Conservation (phyloP, 305 asterid species). For the Solanum hybrid region DNA sequence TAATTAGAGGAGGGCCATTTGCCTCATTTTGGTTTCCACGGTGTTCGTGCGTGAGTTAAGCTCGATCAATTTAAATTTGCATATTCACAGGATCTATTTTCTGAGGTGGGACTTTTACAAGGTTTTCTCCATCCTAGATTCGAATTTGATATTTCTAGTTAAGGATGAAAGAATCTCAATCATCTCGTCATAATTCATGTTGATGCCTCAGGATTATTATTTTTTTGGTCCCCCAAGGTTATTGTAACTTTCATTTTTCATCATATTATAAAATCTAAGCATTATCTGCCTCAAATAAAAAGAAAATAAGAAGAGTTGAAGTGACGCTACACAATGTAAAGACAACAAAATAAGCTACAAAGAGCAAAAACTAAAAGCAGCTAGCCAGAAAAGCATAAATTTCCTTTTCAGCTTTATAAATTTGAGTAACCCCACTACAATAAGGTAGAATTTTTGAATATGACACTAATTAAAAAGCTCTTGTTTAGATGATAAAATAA, state of each 20-base stretch:
- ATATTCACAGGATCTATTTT: no score
- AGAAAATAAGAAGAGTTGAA: background rate
- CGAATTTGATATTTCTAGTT: rapidly evolving
- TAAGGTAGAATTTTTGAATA: background rate
- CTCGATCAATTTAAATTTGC: background rate
- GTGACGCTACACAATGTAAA: background rate
- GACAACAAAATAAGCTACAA: background rate
- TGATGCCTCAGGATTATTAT: background rate
- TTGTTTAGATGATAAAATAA: background rate
- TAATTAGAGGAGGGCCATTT: background rate
- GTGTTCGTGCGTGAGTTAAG: background rate
- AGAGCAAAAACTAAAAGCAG: background rate
- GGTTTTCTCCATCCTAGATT: background rate
- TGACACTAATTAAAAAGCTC: background rate
- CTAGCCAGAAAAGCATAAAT: background rate
- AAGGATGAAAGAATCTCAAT: rapidly evolving
- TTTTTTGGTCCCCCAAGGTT: background rate
- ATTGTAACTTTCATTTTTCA: background rate
- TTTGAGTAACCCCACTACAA: background rate
- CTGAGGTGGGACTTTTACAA: background rate
- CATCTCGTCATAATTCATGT: background rate
- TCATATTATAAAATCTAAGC: background rate
- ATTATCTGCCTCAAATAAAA: background rate
- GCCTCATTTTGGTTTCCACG: background rate
- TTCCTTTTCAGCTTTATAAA: background rate